Base-by-base conservation (phyloP, 2,329 filamentous ascomycete genomes). In the Colletotrichum cereale region DNA sequence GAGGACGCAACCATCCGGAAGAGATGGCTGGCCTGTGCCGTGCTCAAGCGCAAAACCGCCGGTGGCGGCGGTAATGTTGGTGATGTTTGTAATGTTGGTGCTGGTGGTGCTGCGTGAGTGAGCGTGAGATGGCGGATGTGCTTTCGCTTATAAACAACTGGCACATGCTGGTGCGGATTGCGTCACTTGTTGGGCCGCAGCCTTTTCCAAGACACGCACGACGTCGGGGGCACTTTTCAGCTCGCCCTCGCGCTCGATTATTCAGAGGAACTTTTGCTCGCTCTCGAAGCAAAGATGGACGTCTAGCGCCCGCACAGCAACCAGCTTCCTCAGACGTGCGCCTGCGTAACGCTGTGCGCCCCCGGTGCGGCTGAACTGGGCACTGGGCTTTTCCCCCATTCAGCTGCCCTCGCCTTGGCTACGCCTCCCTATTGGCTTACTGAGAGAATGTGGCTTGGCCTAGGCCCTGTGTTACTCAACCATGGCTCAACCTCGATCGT, bases 1-100 rank as follows among this genome's bases (percentile, higher is more conserved):
- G 92, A 94, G 77, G 87, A 92, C 77, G 80, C 87, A 5, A 86
- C 85, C 0, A 87, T 86, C 77, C 84, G 90, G 76, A 94, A 94
- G 82, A 87, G 89, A 74, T 94, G 92, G 92, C 82, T 93, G n/a
- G 88, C 89, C 5, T 84, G 93, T 67, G 87, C 85, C 5, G 81
- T 87, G 68, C 76, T 91, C 75, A 86, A 75, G 80, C 81, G 84
- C 77, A 72, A 53, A 47, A 31, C 12, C 14, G 42, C 31, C 18
- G 52, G 26, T 21, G 29, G 50, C 10, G 31, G 2, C 4, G 24
- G 14, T 50, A 21, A 11, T 10, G 42, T 10, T 26, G 26, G 14
- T 53, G 42, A 52, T 29, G 44, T n/a, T n/a, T n/a, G n/a, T n/a
- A n/a, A n/a, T n/a, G n/a, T n/a, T n/a, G n/a, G n/a, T n/a, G n/a